Conservation (phyloP, 305 asterid species). For the Ilex paraguariensis region DNA sequence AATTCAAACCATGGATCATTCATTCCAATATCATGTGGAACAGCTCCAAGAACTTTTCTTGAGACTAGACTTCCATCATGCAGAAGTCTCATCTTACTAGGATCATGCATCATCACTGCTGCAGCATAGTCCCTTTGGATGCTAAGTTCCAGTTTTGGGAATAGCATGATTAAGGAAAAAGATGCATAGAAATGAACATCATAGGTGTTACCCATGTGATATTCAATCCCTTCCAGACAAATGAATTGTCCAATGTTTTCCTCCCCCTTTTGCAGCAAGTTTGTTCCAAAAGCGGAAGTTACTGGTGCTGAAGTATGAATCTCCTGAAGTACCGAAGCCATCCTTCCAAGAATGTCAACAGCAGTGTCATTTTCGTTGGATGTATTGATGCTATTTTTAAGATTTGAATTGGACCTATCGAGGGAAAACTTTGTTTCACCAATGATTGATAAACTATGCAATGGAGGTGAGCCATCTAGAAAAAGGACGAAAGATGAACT, state of each 20-base stretch:
- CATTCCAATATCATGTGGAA: slow-evolving; percentile 98
- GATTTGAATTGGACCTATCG: slow-evolving; percentile 35
- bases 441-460: slow-evolving; percentile 50
- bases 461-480: slow-evolving; percentile 83
- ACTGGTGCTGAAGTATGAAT: slow-evolving; percentile 50
- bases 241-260: slow-evolving; percentile 89
- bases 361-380: slow-evolving; percentile 56
- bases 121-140: slow-evolving; percentile 92
- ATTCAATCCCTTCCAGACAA: slow-evolving; percentile 92
- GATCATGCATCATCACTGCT: slow-evolving; percentile 97
- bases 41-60: slow-evolving; percentile 86
- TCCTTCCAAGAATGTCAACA: slow-evolving; percentile 62
- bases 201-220: slow-evolving; percentile 89
- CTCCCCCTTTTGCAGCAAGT: slow-evolving; percentile 68
- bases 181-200: slow-evolving; percentile 96
- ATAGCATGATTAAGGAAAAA: slow-evolving; percentile 64
- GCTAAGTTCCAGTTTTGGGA: slow-evolving; percentile 89
- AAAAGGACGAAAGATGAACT: slow-evolving; percentile 11
- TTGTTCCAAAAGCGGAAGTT: slow-evolving; percentile 68
- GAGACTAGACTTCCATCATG: slow-evolving; percentile 58
- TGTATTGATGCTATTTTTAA: slow-evolving; percentile 11
- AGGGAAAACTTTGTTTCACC: slow-evolving; percentile 60
- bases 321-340: slow-evolving; percentile 61
- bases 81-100: slow-evolving; percentile 52
- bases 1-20: slow-evolving; percentile 94